These are phyloP conservation scores for Sequoiadendron giganteum DNA, from an alignment of 75 land plant genomes.

Conservation along the genomic window DNA sequence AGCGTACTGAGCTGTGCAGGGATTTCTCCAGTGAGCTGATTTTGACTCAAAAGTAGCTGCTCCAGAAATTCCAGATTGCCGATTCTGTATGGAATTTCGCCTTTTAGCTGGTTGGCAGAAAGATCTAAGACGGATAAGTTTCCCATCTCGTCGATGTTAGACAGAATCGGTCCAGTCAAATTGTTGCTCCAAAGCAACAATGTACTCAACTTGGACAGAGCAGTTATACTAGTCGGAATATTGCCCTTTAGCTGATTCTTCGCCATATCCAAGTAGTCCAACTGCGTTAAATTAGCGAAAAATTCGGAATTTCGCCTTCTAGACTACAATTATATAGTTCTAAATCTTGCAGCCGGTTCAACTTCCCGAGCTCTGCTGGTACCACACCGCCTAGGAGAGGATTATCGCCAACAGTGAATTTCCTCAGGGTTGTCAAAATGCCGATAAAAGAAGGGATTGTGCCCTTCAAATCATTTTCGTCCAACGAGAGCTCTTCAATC, in stretches of 20 bases:
- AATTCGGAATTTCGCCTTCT: conserved; percentile 53
- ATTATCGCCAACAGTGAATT: conserved; percentile 18
- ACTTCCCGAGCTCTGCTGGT: conserved; percentile 16
- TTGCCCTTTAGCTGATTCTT: conserved; percentile 37
- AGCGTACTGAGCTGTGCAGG: conserved; percentile 45
- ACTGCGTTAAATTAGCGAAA: conserved; percentile 37
- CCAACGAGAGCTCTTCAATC: conserved; percentile 25
- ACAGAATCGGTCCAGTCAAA: conserved; percentile 61
- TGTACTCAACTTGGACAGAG: conserved; percentile 40
- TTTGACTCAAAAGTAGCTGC: conserved; percentile 54
- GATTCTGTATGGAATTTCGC: conserved; percentile 45
- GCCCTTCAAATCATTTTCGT: background rate
- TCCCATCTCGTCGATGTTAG: conserved; percentile 38
- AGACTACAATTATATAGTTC: conserved; percentile 47
- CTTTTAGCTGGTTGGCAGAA: conserved; percentile 56
- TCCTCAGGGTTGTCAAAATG: conserved; percentile 21
- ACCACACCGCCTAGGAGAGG: conserved; percentile 19
- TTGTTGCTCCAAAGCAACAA: conserved; percentile 73
- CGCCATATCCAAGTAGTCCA: conserved; percentile 54
- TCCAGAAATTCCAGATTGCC: conserved; percentile 35
- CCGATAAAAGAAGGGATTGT: conserved; percentile 17
- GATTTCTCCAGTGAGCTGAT: conserved; percentile 44
- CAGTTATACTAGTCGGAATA: conserved; percentile 49
- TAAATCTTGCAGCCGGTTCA: background rate
- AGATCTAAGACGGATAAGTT: conserved; percentile 44